Conservation (phyloP, 495 filamentous ascomycete genomes). For the Umbilicaria muhlenbergii region DNA sequence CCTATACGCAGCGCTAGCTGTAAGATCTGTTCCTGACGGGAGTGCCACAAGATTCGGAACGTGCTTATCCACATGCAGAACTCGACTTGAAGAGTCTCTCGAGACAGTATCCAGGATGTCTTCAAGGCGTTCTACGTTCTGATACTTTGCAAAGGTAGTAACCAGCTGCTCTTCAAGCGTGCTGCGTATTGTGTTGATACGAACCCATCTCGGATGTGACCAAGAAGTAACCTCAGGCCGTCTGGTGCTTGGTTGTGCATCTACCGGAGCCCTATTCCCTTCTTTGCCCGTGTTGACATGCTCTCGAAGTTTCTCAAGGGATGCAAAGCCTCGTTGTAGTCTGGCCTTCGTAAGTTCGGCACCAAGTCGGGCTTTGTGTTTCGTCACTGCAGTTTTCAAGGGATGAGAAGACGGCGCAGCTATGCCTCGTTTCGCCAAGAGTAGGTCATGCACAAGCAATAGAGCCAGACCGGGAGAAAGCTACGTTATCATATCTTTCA, state of each 20-base stretch:
- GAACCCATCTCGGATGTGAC: conserved; percentile 68
- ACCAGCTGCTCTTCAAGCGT: conserved; percentile 50
- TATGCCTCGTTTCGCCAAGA: conserved; percentile 68
- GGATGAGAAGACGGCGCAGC: conserved; percentile 62
- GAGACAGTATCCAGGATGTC: conserved; percentile 17
- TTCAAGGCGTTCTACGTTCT: conserved; percentile 29
- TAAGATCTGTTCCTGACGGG: conserved; percentile 47
- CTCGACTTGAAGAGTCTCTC: conserved; percentile 10
- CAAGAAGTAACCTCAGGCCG: not conserved
- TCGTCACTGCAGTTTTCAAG: conserved; percentile 53
- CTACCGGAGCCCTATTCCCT: not conserved
- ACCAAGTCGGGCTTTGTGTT: conserved; percentile 64
- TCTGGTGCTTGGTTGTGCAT: not conserved
- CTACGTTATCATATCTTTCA: conserved; percentile 30
- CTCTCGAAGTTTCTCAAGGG: conserved; percentile 44
- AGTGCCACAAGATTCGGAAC: conserved; percentile 74
- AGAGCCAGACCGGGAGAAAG: conserved; percentile 67
- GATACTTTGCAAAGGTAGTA: conserved; percentile 48
- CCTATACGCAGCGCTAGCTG: conserved; percentile 52
- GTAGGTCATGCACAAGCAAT: conserved; percentile 72
- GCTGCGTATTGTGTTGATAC: conserved; percentile 66
- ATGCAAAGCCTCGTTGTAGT: conserved; percentile 49
- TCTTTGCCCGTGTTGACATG: conserved; percentile 32
- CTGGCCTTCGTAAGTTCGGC: conserved; percentile 72
- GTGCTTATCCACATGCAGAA: conserved; percentile 51